Evolutionary conservation across 2,329 filamentous ascomycete genomes (phyloP), one percentile per base, ranked within the genome.

Genomic region (Incumbomyces delicatus): DNA sequence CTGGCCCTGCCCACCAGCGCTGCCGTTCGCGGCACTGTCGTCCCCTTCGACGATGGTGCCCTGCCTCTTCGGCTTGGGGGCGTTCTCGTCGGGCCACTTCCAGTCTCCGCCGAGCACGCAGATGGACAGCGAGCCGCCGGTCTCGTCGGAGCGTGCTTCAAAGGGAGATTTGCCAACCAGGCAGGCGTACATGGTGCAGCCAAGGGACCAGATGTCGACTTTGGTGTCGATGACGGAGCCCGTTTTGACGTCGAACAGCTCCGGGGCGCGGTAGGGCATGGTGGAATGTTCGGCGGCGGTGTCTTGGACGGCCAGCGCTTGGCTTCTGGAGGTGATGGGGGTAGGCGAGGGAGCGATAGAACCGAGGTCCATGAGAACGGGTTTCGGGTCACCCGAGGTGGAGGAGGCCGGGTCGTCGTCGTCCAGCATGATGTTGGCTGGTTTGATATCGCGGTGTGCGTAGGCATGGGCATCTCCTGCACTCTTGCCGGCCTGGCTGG

Each of bases 351-450:
- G 85, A 34, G 87, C 84, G 47, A 98, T 74, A 48, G 88, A 95
- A 53, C 92, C 92, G 18, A 98, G 80, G 63, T 98, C 92, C 92
- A 98, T 98, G 31, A 98, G 77, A 58, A 98, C 92, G 2, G 92
- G 90, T 27, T 81, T 82, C 22, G 42, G 33, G 12, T 46, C 44
- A 14, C 14, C 29, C 6, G 18, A 29, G 6, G 14, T 2, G 14
- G 18, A 27, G 2, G 30, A 11, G 30, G 22, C 17, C 17, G 30
- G 30, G 50, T 81, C 77, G 56, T 92, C 92, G 58, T 87, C 81
- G 55, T 86, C 84, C 56, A 98, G 95, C 92, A 98, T 98, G 62
- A 98, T 94, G 68, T 98, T 98, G 49, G 88, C 90, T 58, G 92
- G 92, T 67, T 98, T 98, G 64, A 98, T 95, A 66, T 98, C 92